Evolutionary conservation across 108 stramenopile genomes (phyloP).

Genomic region (Cyclotella cryptica): DNA sequence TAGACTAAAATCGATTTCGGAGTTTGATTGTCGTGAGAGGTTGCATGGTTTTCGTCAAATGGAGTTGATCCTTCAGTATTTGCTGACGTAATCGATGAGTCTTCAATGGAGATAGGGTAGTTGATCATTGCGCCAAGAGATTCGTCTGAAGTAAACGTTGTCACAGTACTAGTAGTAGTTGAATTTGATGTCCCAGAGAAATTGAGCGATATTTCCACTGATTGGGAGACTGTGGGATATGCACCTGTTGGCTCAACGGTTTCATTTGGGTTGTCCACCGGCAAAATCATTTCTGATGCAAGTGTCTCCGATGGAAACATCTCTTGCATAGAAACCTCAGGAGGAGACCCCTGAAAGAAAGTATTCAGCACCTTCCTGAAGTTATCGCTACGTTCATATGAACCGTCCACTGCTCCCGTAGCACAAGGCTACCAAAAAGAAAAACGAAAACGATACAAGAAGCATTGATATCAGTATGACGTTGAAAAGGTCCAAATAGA

Average conservation of each 20-base stretch:
- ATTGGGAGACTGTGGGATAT: background rate
- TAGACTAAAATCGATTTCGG: slow-evolving; percentile 1
- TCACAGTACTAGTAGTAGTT: background rate
- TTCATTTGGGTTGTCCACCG: background rate
- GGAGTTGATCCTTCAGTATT: background rate
- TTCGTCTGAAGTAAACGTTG: background rate
- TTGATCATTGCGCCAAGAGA: background rate
- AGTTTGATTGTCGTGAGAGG: slow-evolving; percentile 1
- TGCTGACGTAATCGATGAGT: background rate
- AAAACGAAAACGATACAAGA: too few species aligned
- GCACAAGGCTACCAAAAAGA: too few species aligned
- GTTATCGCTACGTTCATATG: too few species aligned
- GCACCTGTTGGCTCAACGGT: background rate
- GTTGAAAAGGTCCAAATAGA: background rate
- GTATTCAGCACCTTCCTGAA: too few species aligned
- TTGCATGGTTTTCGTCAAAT: background rate
- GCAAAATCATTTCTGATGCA: background rate
- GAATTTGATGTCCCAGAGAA: background rate
- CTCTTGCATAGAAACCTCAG: background rate
- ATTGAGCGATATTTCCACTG: background rate
- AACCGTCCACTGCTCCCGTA: too few species aligned
- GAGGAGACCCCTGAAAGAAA: background rate
- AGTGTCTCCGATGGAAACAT: background rate
- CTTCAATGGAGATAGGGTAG: background rate
- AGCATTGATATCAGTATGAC: too few species aligned